A percentile compares a stretch with the other conserved stretches of the same genome.
Evolutionary conservation across 2,329 filamentous ascomycete species (phyloP).

Genomic region (Emmonsia crescens): DNA sequence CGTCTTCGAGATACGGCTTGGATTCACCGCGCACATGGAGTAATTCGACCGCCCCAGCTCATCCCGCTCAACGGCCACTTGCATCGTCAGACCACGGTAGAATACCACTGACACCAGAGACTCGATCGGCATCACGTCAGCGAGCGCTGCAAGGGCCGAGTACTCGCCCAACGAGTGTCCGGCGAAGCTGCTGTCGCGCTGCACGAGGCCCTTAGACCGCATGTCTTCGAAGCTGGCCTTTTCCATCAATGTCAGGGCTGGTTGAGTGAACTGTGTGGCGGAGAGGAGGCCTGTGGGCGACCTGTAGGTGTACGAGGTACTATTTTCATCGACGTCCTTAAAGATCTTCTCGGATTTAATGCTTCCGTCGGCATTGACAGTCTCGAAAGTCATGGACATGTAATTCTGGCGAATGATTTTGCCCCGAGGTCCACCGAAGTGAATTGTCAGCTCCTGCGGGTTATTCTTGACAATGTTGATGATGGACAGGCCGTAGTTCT

Average conservation of each 20-base stretch:
- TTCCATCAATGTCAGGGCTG: slow-evolving; percentile 95
- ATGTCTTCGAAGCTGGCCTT: slow-evolving; percentile 99
- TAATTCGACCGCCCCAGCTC: slow-evolving; percentile 90
- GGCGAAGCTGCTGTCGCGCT: slow-evolving; percentile 92
- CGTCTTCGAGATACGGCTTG: slow-evolving; percentile 93
- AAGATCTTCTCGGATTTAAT: slow-evolving; percentile 99
- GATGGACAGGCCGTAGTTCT: slow-evolving; percentile 97
- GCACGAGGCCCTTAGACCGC: slow-evolving; percentile 91
- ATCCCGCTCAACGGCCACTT: slow-evolving; percentile 96
- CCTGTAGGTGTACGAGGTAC: slow-evolving; percentile 91
- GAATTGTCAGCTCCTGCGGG: slow-evolving; percentile 94
- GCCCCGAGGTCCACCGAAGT: slow-evolving; percentile 92
- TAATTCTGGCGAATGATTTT: slow-evolving; percentile 98
- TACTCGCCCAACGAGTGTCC: slow-evolving; percentile 98
- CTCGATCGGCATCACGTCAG: slow-evolving; percentile 99
- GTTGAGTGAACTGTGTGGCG: slow-evolving; percentile 96
- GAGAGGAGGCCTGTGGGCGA: slow-evolving; percentile 91
- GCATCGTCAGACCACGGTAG: slow-evolving; percentile 98
- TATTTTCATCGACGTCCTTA: slow-evolving; percentile 90
- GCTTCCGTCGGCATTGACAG: slow-evolving; percentile 79
- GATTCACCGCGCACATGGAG: slow-evolving; percentile 98
- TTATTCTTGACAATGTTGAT: slow-evolving; percentile 99
- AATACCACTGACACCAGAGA: slow-evolving; percentile 96
- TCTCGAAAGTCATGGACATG: slow-evolving; percentile 99
- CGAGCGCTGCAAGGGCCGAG: slow-evolving; percentile 87